Conservation (phyloP, 352 stramenopile genomes). For the Pythium sp. region DNA sequence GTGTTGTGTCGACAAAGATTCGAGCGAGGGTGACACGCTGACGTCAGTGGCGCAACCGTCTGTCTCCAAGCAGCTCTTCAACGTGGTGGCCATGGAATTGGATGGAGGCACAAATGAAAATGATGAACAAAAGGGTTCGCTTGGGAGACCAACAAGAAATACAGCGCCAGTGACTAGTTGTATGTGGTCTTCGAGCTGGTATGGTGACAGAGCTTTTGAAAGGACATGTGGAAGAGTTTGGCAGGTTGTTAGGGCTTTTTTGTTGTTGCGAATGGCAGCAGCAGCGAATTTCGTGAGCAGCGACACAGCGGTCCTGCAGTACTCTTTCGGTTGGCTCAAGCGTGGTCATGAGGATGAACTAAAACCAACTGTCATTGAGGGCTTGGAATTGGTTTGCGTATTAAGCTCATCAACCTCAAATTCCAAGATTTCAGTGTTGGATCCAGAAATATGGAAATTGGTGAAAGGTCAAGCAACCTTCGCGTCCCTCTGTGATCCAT, state of each 20-base stretch:
- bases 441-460: neutral
- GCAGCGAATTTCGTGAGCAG: neutral
- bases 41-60: slow-evolving; percentile 4
- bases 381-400: neutral
- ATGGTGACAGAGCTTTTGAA: too few species aligned
- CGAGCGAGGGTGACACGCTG: slow-evolving; percentile 1
- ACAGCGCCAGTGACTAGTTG: neutral
- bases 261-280: neutral
- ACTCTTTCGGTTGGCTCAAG: neutral
- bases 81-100: neutral
- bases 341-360: neutral
- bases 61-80: slow-evolving; percentile 4
- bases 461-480: neutral
- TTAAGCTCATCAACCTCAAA: neutral
- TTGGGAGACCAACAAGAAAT: neutral
- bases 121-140: neutral
- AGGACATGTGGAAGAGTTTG: too few species aligned
- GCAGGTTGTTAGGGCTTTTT: too few species aligned
- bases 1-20: slow-evolving; percentile 15
- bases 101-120: neutral
- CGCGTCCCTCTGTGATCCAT: neutral
- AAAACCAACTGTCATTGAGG: too few species aligned
- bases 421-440: neutral
- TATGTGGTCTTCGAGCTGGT: too few species aligned
- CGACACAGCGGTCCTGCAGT: neutral